phyloP scores from a whole-genome alignment of 2,329 filamentous ascomycete genomes.

The Epichloe hybrida region DNA sequence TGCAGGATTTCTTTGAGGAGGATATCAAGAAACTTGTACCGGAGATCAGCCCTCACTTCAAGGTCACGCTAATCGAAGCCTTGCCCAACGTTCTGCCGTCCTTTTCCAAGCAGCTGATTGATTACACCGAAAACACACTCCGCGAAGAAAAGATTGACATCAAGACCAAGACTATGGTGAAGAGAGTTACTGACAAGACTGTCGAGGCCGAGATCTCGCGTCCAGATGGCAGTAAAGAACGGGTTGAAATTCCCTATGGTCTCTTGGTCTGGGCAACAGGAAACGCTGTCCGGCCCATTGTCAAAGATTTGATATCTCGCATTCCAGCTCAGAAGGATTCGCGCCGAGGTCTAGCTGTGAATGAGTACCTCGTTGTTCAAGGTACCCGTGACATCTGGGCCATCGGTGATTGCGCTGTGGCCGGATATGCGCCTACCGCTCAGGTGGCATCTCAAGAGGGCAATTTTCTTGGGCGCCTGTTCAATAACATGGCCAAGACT shows the following conservation, averaged over 20 bases:
- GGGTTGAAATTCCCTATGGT: conserved; percentile 78
- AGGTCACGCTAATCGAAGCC: conserved; percentile 93
- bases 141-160: conserved; percentile 98
- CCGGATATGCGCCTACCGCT: conserved; percentile 93
- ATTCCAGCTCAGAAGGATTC: conserved; percentile 94
- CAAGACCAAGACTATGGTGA: conserved; percentile 97
- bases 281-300: conserved; percentile 79
- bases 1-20: conserved; percentile 97
- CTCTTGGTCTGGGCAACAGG: conserved; percentile 97
- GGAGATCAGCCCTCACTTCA: conserved; percentile 88
- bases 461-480: conserved; percentile 82
- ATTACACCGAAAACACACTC: conserved; percentile 98
- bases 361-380: conserved; percentile 98
- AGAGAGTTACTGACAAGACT: conserved; percentile 83
- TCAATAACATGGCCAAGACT: conserved; percentile 98
- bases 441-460: conserved; percentile 96
- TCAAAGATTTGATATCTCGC: conserved; percentile 82
- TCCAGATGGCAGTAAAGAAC: conserved; percentile 72
- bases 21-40: conserved; percentile 98
- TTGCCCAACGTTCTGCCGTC: conserved; percentile 92
- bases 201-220: conserved; percentile 79
- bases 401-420: conserved; percentile 90
- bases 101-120: conserved; percentile 98
- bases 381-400: conserved; percentile 96
- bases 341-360: conserved; percentile 85